Evolutionary conservation across 106 monocot genomes (phyloP).

Genomic region (Allium fistulosum): DNA sequence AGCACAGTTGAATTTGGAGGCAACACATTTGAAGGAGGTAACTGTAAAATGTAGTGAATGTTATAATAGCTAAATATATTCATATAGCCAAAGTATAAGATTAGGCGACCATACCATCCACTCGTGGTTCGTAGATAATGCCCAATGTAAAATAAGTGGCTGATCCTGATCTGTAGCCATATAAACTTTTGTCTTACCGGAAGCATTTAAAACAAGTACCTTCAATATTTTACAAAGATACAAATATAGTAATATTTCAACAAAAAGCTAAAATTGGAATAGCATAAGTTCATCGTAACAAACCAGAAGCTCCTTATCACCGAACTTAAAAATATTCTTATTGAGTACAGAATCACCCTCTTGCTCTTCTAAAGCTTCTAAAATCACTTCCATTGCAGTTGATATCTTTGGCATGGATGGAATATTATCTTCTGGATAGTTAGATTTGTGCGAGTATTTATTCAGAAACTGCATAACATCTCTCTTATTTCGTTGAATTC

Average conservation of each 20-base stretch:
- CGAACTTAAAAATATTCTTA: conserved; percentile 64
- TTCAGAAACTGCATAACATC: conserved; percentile 55
- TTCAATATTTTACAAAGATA: conserved; percentile 10
- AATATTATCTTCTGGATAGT: conserved; percentile 21
- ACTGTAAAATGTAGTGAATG: conserved; percentile 29
- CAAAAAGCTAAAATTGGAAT: no score
- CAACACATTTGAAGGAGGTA: conserved; percentile 36
- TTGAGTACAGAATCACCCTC: conserved; percentile 37
- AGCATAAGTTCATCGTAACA: no score
- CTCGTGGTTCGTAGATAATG: conserved; percentile 57
- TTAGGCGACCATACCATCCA: conserved; percentile 62
- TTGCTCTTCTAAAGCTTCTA: conserved; percentile 39
- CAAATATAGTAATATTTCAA: no score
- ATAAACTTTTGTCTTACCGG: conserved; percentile 62
- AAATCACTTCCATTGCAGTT: conserved; percentile 44
- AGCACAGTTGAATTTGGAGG: conserved; percentile 57
- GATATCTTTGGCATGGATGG: conserved; percentile 9
- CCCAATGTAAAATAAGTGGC: conserved; percentile 90
- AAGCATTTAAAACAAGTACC: conserved; percentile 47
- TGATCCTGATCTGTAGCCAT: conserved; percentile 52
- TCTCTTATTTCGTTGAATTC: conserved; percentile 66
- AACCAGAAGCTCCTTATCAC: conserved; percentile 67
- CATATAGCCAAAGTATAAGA: not conserved
- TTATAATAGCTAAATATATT: not conserved
- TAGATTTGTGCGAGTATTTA: conserved; percentile 21